Evolutionary conservation across 1,284 basidiomycete species (phyloP).

Genomic region (Ceratobasidium sp.): DNA sequence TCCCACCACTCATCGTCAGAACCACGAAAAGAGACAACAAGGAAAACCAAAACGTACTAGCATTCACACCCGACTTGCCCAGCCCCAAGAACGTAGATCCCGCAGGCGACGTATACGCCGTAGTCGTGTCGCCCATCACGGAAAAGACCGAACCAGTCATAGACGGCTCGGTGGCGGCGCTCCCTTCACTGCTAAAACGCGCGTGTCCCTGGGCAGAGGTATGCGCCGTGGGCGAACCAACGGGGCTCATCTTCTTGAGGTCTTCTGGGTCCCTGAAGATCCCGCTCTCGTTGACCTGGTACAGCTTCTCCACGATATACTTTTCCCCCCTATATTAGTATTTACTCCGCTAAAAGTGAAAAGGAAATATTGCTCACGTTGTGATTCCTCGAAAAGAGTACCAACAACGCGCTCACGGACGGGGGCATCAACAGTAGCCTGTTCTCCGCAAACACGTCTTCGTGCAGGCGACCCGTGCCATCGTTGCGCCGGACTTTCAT

Average conservation of each 20-base stretch:
- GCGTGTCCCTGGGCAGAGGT: conserved; percentile 45
- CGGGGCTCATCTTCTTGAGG: conserved; percentile 43
- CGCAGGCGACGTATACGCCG: background rate
- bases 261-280: conserved; percentile 48
- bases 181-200: conserved; percentile 49
- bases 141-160: conserved; percentile 46
- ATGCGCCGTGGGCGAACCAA: background rate
- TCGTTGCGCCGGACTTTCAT: conserved; percentile 69
- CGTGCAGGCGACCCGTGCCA: conserved; percentile 72
- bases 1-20: background rate
- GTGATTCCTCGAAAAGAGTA: conserved; percentile 88
- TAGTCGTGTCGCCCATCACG: conserved; percentile 60
- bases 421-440: conserved; percentile 84
- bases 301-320: conserved; percentile 74
- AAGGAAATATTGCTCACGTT: too few relatives aligned
- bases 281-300: conserved; percentile 73
- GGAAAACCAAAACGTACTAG: conserved; percentile 1
- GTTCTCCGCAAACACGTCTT: conserved; percentile 81
- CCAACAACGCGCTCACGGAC: conserved; percentile 69
- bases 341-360: background rate
- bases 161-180: conserved; percentile 49
- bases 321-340: conserved; percentile 51
- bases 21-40: background rate
- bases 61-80: background rate
- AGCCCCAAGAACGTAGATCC: conserved; percentile 13